Evolutionary conservation across 495 filamentous ascomycete species (phyloP).

Genomic region (Parathielavia appendiculata): DNA sequence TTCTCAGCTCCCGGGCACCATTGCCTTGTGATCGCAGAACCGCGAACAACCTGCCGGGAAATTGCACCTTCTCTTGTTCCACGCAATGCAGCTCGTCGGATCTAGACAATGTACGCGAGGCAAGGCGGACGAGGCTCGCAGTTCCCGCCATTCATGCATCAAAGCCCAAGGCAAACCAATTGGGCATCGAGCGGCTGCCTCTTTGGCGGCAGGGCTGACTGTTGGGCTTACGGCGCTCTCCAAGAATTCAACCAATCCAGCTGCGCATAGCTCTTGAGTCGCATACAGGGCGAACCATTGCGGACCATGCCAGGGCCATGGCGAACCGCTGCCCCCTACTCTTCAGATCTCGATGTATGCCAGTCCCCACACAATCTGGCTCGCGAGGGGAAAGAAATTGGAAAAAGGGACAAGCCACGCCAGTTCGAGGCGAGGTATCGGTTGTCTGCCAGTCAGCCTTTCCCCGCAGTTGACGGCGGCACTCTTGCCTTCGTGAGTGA

Average conservation of each 20-base stretch:
- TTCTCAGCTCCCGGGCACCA: not conserved
- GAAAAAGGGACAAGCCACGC: no score
- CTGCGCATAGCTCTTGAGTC: slow-evolving; percentile 11
- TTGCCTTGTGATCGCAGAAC: not conserved
- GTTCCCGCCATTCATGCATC: slow-evolving; percentile 15
- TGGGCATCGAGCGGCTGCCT: slow-evolving; percentile 18
- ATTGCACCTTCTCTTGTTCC: not conserved
- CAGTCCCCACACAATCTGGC: no score
- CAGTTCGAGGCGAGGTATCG: no score
- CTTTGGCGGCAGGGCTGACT: slow-evolving; percentile 16
- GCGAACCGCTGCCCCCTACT: slow-evolving; percentile 1
- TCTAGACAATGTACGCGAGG: slow-evolving; percentile 4
- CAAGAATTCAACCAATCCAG: slow-evolving; percentile 24
- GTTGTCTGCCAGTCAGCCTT: no score
- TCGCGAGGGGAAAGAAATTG: no score
- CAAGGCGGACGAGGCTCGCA: slow-evolving; percentile 5
- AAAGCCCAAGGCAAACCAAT: slow-evolving; percentile 23
- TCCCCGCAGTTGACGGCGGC: no score
- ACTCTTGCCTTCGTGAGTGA: no score
- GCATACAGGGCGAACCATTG: slow-evolving; percentile 18
- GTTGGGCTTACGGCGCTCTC: slow-evolving; percentile 25
- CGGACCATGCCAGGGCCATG: slow-evolving; percentile 6
- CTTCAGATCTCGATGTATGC: no score
- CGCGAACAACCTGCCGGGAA: slow-evolving; percentile 5
- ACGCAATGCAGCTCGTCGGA: not conserved